Percentiles rank a stretch among this genome's conserved stretches.
Conservation (phyloP, 441 rosid genomes). For the Brassica hybrid region DNA sequence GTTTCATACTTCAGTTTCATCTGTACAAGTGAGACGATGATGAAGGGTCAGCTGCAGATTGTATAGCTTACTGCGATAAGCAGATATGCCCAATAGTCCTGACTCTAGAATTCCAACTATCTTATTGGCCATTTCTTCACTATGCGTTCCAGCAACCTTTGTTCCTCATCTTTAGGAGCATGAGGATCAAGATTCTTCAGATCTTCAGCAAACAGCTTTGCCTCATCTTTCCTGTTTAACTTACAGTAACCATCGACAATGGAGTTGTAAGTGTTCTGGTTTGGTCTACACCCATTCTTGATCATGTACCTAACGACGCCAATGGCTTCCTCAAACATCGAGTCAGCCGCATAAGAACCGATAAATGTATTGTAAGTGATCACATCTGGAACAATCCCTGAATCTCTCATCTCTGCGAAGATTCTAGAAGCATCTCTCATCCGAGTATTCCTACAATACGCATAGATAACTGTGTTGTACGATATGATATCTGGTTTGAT, state of each 20-base stretch:
- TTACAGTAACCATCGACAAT: constrained; percentile 87
- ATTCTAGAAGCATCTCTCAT: constrained; percentile 87
- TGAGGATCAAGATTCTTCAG: constrained; percentile 69
- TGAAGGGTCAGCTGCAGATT: constrained; percentile 8
- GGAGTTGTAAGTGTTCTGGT: constrained; percentile 80
- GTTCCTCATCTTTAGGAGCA: constrained; percentile 54
- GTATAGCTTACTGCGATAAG: constrained; percentile 13
- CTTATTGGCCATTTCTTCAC: constrained; percentile 59
- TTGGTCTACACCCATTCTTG: constrained; percentile 71
- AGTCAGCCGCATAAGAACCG: constrained; percentile 82
- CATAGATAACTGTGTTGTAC: constrained; percentile 82
- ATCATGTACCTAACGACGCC: constrained; percentile 79
- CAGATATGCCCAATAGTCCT: constrained; percentile 1
- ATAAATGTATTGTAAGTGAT: constrained; percentile 89
- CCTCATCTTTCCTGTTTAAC: constrained; percentile 65
- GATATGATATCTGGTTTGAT: constrained; percentile 85
- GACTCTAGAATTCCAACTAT: background rate
- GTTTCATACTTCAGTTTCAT: constrained; percentile 11
- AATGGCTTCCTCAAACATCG: constrained; percentile 81
- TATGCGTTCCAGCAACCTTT: constrained; percentile 67
- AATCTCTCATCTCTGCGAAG: constrained; percentile 70
- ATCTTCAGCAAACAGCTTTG: constrained; percentile 57
- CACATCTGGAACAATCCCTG: constrained; percentile 74
- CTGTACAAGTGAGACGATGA: constrained; percentile 16
- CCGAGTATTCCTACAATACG: constrained; percentile 86